Evolutionary conservation across 345 rosid species (phyloP).

Genomic region (Syzygium jambos): DNA sequence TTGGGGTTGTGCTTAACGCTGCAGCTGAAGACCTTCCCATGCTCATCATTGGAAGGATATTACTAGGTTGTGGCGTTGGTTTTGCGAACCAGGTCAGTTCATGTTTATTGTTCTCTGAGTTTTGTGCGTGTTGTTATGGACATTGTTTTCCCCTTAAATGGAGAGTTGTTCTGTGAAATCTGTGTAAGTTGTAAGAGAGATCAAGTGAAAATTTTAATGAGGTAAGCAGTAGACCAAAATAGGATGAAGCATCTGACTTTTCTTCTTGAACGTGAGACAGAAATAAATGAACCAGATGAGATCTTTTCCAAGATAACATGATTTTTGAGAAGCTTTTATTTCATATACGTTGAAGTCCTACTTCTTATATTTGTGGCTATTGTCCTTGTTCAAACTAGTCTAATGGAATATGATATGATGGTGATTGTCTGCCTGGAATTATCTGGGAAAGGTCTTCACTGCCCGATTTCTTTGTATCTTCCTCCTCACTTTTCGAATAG

Average conservation of each 20-base stretch:
- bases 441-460: slow-evolving; percentile 1
- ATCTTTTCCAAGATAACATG: neutral
- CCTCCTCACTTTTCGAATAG: slow-evolving; percentile 3
- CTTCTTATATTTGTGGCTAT: neutral
- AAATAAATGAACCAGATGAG: neutral
- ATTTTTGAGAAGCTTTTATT: neutral
- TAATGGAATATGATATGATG: neutral
- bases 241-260: neutral
- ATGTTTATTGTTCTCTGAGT: neutral
- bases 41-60: slow-evolving; percentile 84
- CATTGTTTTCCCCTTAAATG: neutral
- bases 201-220: neutral
- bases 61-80: slow-evolving; percentile 94
- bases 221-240: neutral
- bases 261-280: neutral
- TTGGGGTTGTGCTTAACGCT: slow-evolving; percentile 63
- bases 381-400: neutral
- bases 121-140: neutral
- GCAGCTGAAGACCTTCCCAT: slow-evolving; percentile 78
- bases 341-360: neutral
- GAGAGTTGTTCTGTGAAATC: neutral
- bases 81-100: slow-evolving; percentile 74
- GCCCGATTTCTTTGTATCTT: slow-evolving; percentile 5
- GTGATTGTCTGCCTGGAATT: slow-evolving; percentile 7
- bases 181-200: neutral